Conservation (phyloP, 106 monocot genomes). For the Ottelia alismoides region DNA sequence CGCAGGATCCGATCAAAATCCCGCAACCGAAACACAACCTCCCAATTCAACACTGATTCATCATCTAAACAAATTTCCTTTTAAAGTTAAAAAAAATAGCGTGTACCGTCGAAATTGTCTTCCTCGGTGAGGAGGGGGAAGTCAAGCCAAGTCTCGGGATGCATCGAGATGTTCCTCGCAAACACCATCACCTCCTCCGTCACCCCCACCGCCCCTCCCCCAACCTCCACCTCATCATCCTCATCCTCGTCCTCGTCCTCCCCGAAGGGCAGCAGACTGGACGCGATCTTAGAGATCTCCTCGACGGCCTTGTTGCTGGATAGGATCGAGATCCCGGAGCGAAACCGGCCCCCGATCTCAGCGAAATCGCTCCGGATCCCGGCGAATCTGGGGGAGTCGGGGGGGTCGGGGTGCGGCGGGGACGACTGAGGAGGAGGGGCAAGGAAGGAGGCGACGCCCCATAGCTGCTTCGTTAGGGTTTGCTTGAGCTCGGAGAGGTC, state of each 20-base stretch:
- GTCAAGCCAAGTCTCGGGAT: constrained; percentile 89
- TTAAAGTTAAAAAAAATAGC: constrained; percentile 2
- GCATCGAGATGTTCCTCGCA: constrained; percentile 77
- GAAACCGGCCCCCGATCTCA: constrained; percentile 58
- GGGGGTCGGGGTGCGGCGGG: background rate
- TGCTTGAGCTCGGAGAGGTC: constrained; percentile 71
- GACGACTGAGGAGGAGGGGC: constrained; percentile 31
- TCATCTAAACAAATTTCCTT: too few relatives aligned
- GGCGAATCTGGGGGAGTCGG: background rate
- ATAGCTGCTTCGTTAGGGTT: constrained; percentile 56
- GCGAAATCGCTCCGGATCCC: constrained; percentile 59
- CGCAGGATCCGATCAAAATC: too few relatives aligned
- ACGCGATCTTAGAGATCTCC: constrained; percentile 73
- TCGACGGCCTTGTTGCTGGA: constrained; percentile 34
- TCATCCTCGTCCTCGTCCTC: too few relatives aligned
- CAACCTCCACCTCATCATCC: too few relatives aligned
- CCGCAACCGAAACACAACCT: too few relatives aligned
- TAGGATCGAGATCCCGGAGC: constrained; percentile 49
- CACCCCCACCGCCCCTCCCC: constrained; percentile 57
- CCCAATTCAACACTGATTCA: too few relatives aligned
- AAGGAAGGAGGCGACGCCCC: constrained; percentile 78
- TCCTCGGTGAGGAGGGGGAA: constrained; percentile 64
- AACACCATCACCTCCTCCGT: constrained; percentile 80
- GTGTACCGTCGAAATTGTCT: constrained; percentile 44
- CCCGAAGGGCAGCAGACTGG: constrained; percentile 43